Evolutionary conservation across 1,284 basidiomycete genomes (phyloP).

Genomic region (Paramarasmius palmivorus): DNA sequence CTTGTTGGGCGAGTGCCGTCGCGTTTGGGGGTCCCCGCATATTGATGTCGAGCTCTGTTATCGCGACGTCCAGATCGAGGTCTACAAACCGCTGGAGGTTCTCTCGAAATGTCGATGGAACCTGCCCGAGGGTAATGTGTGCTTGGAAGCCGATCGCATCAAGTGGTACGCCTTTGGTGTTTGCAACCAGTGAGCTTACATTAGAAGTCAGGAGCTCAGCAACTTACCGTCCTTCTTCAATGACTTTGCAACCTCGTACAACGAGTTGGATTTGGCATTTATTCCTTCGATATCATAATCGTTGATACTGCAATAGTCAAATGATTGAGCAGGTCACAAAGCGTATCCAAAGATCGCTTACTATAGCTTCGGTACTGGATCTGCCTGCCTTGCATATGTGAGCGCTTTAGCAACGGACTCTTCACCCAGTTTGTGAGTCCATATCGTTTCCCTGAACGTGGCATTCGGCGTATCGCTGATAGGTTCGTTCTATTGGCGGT

Average conservation of each 20-base stretch:
- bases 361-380: constrained; percentile 6
- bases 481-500: background rate
- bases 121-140: constrained; percentile 8
- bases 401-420: constrained; percentile 5
- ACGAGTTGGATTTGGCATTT: constrained; percentile 6
- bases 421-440: constrained; percentile 7
- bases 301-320: constrained; percentile 5
- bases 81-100: constrained; percentile 9
- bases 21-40: constrained; percentile 4
- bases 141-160: constrained; percentile 10
- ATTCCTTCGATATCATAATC: constrained; percentile 11
- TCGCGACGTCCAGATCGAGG: constrained; percentile 10
- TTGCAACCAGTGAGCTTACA: background rate
- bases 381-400: constrained; percentile 5
- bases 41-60: constrained; percentile 12
- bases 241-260: constrained; percentile 6
- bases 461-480: constrained; percentile 9
- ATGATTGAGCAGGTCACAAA: too few species aligned
- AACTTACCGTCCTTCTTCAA: constrained; percentile 6
- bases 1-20: constrained; percentile 5
- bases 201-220: background rate
- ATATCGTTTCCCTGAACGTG: constrained; percentile 1
- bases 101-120: constrained; percentile 4
- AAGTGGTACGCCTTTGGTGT: background rate
- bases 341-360: too few species aligned